Base-by-base conservation (phyloP, 192 early-diverging fungal species). In the Backusella psychrophila region DNA sequence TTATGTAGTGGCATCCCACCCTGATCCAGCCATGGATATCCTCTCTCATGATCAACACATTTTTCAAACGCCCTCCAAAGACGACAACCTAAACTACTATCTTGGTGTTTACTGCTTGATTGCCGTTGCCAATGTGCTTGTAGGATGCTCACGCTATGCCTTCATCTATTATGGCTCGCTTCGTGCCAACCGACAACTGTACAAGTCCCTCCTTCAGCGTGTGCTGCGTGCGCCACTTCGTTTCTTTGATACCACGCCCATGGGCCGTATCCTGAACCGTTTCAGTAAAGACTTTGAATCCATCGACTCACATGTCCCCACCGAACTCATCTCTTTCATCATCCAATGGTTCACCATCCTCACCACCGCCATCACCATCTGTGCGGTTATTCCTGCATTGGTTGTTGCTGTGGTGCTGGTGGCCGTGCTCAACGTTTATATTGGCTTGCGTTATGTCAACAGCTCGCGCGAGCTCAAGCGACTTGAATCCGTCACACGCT, bases 241-340 rank as follows among this genome's bases (percentile, higher is more conserved):
- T 2, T 98, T 97, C 87, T 98, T 95, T 81, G 95, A 97, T 77
- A 91, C 90, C 7, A 94, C 93, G 15, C 95, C 96, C 6, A 83
- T 94, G 23, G 95, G 95, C 33, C 91, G 93, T 21, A 92, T 97
- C 34, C 87, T 97, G 73, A 98, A 96, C 84, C 85, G 97, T 19
- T 96, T 96, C 78, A 90, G 93, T 9, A 92, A 93, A 66, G 95
- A 99, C 81, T 92, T 97, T 80, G 91, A 92, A 69, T 87, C 91
- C 0, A 80, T 97, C 53, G 96, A 97, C 73, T 87, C 87, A 8
- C 68, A 69, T 1, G 79, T 91, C 38, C 85, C 90, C 39, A 83
- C 87, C 23, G 81, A 83, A 63, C 78, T 92, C 42, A 79, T 80
- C 36, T 83, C 72, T 35, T 90, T 90, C 41, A 11, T 90, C 19